Percentiles rank a stretch among this genome's conserved stretches.
Conservation (phyloP, 441 rosid genomes). For the Kokia cookei region DNA sequence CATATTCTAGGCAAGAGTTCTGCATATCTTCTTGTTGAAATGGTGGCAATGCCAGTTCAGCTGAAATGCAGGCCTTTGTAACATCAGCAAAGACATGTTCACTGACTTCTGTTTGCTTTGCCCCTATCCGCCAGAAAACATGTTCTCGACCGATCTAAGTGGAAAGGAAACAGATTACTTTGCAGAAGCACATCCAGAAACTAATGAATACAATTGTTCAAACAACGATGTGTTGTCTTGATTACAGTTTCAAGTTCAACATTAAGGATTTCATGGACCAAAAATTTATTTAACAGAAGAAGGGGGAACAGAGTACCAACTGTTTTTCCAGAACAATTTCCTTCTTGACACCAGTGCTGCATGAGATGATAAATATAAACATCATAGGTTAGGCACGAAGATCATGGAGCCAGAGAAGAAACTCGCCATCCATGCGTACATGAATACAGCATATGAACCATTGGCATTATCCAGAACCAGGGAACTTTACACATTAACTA, state of each 20-base stretch:
- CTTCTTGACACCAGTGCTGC: constrained; percentile 80
- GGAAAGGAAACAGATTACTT: constrained; percentile 8
- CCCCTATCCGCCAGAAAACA: constrained; percentile 58
- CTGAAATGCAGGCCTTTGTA: constrained; percentile 9
- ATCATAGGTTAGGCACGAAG: neutral
- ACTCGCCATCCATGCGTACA: neutral
- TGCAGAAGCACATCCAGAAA: neutral
- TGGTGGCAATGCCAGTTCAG: constrained; percentile 5
- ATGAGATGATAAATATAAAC: constrained; percentile 12
- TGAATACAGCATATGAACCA: neutral
- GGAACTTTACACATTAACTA: neutral
- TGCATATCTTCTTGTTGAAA: neutral
- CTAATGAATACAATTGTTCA: neutral
- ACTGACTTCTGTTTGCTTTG: constrained; percentile 20
- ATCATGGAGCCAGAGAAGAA: neutral
- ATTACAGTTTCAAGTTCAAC: neutral
- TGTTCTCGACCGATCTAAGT: constrained; percentile 54
- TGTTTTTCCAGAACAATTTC: constrained; percentile 65
- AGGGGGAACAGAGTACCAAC: constrained; percentile 40
- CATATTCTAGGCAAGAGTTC: neutral
- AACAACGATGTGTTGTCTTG: neutral
- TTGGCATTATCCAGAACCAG: neutral
- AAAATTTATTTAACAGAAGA: neutral
- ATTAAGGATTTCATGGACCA: neutral
- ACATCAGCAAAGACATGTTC: constrained; percentile 12